Conservation (phyloP, 1,284 basidiomycete genomes). For the Moniliophthora roreri region DNA sequence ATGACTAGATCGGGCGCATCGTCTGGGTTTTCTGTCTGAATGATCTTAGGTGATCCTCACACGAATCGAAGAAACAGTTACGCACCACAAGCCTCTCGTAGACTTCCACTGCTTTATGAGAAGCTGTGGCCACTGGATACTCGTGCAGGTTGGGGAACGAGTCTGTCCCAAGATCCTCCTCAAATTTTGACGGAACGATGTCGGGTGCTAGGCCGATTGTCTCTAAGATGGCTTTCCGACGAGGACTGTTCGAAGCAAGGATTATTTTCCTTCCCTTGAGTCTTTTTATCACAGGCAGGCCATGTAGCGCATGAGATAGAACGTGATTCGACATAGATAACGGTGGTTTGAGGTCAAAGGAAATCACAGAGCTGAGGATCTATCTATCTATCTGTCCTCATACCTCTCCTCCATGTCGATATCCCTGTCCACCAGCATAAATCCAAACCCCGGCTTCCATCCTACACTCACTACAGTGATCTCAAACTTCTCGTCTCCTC, state of each 20-base stretch:
- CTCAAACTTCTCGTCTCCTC: not conserved
- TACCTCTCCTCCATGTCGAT: too few species aligned
- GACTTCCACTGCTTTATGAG: constrained; percentile 92
- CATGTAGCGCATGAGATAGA: constrained; percentile 69
- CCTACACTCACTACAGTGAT: not conserved
- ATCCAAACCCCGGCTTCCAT: not conserved
- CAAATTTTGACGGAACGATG: constrained; percentile 86
- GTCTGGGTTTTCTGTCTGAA: constrained; percentile 64
- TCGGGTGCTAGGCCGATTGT: constrained; percentile 83
- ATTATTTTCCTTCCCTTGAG: constrained; percentile 76
- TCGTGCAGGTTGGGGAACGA: constrained; percentile 82
- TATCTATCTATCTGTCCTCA: too few species aligned
- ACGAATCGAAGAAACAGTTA: constrained; percentile 18
- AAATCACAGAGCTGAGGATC: too few species aligned
- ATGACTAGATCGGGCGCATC: constrained; percentile 94
- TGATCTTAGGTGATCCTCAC: not conserved
- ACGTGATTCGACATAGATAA: constrained; percentile 38
- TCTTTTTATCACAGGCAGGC: constrained; percentile 65
- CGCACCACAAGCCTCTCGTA: constrained; percentile 82
- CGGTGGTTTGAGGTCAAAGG: too few species aligned
- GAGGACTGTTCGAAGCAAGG: constrained; percentile 84
- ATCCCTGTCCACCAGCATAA: not conserved
- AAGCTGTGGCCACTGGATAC: constrained; percentile 92
- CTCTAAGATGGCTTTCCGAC: constrained; percentile 83
- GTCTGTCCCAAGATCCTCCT: constrained; percentile 74